phyloP scores from a whole-genome alignment of 2,329 filamentous ascomycete species.

The Colletotrichum brevisporum region DNA sequence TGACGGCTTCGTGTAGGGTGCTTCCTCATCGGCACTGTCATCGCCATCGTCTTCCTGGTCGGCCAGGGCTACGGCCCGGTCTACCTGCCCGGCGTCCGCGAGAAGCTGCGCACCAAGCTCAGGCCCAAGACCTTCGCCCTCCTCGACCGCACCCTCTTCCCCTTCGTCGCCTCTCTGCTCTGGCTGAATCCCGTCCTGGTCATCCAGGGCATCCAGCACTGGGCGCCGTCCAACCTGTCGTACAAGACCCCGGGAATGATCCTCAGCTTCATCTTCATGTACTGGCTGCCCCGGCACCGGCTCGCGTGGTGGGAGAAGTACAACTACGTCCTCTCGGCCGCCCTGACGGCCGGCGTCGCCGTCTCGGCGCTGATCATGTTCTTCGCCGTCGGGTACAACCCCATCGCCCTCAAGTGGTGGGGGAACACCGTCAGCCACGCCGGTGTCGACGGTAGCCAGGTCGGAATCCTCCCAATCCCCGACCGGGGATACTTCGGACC shows the following conservation, averaged over 20 bases:
- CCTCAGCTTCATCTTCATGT: constrained; percentile 59
- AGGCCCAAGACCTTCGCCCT: constrained; percentile 48
- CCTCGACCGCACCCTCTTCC: constrained; percentile 55
- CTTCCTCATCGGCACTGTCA: constrained; percentile 56
- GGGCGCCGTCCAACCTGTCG: constrained; percentile 58
- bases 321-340: constrained; percentile 61
- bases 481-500: constrained; percentile 47
- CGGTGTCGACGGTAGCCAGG: constrained; percentile 44
- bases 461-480: constrained; percentile 44
- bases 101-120: constrained; percentile 49
- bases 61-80: constrained; percentile 51
- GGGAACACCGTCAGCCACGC: constrained; percentile 52
- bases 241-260: constrained; percentile 60
- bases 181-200: constrained; percentile 59
- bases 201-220: constrained; percentile 59
- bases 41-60: constrained; percentile 54
- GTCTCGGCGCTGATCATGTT: constrained; percentile 59
- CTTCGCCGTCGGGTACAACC: constrained; percentile 58
- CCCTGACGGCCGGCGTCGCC: constrained; percentile 58
- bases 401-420: constrained; percentile 58
- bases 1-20: constrained; percentile 47
- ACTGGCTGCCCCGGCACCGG: constrained; percentile 54
- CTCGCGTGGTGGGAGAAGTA: constrained; percentile 63
- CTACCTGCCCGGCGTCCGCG: constrained; percentile 52
- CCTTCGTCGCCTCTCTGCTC: constrained; percentile 53